Evolutionary conservation across 2,329 filamentous ascomycete species (phyloP).

Genomic region (Cyanodermella asteris): DNA sequence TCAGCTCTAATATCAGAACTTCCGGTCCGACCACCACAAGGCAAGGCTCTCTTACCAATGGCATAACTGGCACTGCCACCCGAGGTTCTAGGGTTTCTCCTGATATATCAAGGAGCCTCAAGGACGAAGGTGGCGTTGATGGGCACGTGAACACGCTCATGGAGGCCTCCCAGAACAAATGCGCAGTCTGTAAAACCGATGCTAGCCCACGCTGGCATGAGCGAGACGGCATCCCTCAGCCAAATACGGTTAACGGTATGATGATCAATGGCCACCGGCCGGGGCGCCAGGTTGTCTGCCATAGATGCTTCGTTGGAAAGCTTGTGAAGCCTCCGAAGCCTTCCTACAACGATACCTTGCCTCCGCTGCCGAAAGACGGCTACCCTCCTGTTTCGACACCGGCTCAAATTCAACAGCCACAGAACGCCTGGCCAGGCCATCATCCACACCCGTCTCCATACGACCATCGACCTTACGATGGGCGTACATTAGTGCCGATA

Average conservation of each 20-base stretch:
- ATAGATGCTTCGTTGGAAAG: background rate
- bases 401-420: no score
- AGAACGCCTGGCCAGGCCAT: no score
- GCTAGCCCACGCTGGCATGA: constrained; percentile 37
- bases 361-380: no score
- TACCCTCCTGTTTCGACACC: no score
- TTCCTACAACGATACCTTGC: no score
- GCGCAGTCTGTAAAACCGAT: constrained; percentile 44
- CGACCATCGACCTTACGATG: no score
- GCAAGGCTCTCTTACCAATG: constrained; percentile 10
- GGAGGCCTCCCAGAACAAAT: constrained; percentile 30
- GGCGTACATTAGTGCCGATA: no score
- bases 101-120: constrained; percentile 6
- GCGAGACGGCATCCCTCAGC: constrained; percentile 22
- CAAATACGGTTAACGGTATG: background rate
- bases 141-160: constrained; percentile 7
- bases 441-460: no score
- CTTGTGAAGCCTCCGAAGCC: no score
- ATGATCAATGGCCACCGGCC: background rate
- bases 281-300: background rate
- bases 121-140: constrained; percentile 8
- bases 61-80: constrained; percentile 2
- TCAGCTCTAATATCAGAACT: constrained; percentile 19
- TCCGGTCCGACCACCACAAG: constrained; percentile 12
- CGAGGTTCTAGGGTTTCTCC: constrained; percentile 8